A percentile compares a stretch with the other conserved stretches of the same genome.
These are phyloP conservation scores for Combretum micranthum DNA, from an alignment of 345 rosid species.

Conservation along the genomic window DNA sequence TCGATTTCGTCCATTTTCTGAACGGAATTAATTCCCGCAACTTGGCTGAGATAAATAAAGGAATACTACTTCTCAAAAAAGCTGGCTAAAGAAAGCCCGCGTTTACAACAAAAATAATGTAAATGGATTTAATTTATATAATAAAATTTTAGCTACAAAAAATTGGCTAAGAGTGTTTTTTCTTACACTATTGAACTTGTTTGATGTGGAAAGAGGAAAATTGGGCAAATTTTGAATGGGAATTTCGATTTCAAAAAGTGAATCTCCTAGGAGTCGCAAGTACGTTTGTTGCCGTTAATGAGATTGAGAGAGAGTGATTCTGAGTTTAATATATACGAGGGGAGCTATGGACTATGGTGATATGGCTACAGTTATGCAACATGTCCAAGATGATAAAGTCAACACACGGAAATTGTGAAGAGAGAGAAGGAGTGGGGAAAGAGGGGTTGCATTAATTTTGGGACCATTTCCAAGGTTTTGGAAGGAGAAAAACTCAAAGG, in stretches of 20 bases:
- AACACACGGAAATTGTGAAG: slow-evolving; percentile 16
- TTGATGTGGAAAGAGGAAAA: too few species aligned
- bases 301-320: background rate
- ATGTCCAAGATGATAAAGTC: slow-evolving; percentile 8
- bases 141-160: background rate
- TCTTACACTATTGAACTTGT: too few species aligned
- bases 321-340: background rate
- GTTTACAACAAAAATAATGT: background rate
- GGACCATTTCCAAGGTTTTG: slow-evolving; percentile 10
- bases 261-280: slow-evolving; percentile 4
- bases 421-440: too few species aligned
- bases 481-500: slow-evolving; percentile 4
- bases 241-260: background rate
- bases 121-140: background rate
- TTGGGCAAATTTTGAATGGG: too few species aligned
- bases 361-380: background rate
- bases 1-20: slow-evolving; percentile 31
- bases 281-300: background rate
- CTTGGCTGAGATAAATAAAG: background rate
- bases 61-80: too few species aligned
- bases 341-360: background rate
- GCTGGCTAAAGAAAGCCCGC: too few species aligned
- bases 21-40: background rate
- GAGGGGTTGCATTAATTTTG: background rate
- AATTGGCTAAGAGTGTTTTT: background rate